A percentile compares a stretch with the other conserved stretches of the same genome.
Evolutionary conservation across 257 asterid genomes (phyloP).

Genomic region (Coffea eugenioides): DNA sequence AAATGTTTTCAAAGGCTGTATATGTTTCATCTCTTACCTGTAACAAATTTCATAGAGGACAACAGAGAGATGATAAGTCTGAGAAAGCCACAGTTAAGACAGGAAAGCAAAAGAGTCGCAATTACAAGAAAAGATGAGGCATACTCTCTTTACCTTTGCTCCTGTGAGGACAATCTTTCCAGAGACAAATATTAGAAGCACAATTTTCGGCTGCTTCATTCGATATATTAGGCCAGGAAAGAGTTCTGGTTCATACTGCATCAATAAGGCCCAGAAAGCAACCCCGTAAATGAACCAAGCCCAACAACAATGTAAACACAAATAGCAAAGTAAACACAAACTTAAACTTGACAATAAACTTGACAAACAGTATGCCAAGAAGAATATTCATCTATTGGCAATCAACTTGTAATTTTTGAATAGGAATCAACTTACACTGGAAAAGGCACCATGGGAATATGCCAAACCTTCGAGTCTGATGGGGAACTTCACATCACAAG

Average conservation of each 20-base stretch:
- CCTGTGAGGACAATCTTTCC: constrained; percentile 96
- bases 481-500: constrained; percentile 31
- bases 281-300: background rate
- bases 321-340: background rate
- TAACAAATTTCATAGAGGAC: background rate
- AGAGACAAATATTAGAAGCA: constrained; percentile 87
- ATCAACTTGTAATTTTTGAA: background rate
- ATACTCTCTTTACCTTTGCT: constrained; percentile 59
- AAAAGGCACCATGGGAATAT: constrained; percentile 28
- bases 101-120: background rate
- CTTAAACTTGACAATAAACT: too few relatives aligned
- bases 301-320: constrained; percentile 10
- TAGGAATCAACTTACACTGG: constrained; percentile 16
- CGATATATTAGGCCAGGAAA: constrained; percentile 91
- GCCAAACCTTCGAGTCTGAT: constrained; percentile 30
- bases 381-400: background rate
- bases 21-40: constrained; percentile 94
- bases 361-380: background rate
- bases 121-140: background rate
- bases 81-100: background rate
- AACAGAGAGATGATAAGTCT: background rate
- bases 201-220: constrained; percentile 93
- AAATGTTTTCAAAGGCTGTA: constrained; percentile 86
- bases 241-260: constrained; percentile 91
- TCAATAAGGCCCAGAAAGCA: constrained; percentile 8